These are phyloP conservation scores for Phytomonas francai DNA, from an alignment of 208 protist species.

Conservation along the genomic window DNA sequence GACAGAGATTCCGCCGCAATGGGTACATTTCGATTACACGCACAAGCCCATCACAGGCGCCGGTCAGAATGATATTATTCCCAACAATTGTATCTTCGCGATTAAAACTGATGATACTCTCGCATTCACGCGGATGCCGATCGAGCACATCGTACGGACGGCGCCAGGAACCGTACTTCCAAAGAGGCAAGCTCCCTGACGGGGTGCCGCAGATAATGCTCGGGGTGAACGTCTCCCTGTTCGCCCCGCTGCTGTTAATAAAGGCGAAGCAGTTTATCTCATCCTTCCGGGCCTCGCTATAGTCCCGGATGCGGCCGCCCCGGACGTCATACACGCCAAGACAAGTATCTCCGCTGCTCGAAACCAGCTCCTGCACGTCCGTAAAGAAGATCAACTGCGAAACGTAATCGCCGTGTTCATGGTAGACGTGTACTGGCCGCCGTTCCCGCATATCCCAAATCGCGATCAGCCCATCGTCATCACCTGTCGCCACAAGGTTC, in stretches of 20 bases:
- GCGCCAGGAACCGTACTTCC: conserved; percentile 87
- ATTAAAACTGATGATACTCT: conserved; percentile 81
- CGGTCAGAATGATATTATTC: conserved; percentile 85
- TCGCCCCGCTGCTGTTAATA: conserved; percentile 72
- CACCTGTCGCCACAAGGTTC: conserved; percentile 74
- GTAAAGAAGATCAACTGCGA: conserved; percentile 86
- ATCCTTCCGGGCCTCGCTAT: conserved; percentile 80
- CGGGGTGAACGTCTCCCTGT: conserved; percentile 69
- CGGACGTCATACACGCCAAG: conserved; percentile 77
- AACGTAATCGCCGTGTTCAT: conserved; percentile 88
- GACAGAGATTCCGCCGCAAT: conserved; percentile 75
- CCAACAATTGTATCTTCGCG: conserved; percentile 74
- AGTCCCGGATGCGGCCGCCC: conserved; percentile 63
- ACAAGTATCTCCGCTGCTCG: conserved; percentile 82
- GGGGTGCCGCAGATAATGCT: conserved; percentile 85
- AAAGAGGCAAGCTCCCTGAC: conserved; percentile 64
- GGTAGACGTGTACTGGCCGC: conserved; percentile 51
- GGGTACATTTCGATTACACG: conserved; percentile 87
- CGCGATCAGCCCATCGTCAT: conserved; percentile 82
- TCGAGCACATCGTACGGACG: conserved; percentile 79
- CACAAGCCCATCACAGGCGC: conserved; percentile 80
- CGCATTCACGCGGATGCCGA: conserved; percentile 74
- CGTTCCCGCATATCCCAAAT: conserved; percentile 85
- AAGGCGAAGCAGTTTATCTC: conserved; percentile 87
- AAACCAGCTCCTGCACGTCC: conserved; percentile 76